A percentile compares a stretch with the other conserved stretches of the same genome.
These are phyloP conservation scores for Eucalyptus brandiana DNA, from an alignment of 345 rosid species.

Conservation along the genomic window DNA sequence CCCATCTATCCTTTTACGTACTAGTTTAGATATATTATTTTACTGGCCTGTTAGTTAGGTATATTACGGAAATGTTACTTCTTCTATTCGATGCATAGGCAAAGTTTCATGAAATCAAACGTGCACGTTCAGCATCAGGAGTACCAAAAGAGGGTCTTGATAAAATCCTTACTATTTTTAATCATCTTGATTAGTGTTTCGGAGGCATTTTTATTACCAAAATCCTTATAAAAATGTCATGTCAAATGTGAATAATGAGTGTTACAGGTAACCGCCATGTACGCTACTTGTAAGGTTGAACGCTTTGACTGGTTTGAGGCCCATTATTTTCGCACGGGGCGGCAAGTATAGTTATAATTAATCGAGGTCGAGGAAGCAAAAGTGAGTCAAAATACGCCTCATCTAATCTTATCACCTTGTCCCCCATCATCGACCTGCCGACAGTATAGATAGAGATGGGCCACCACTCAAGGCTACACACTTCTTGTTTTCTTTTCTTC, in stretches of 20 bases:
- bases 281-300: not conserved
- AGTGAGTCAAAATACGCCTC: not conserved
- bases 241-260: not conserved
- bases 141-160: not conserved
- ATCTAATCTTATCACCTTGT: not conserved
- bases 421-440: not conserved
- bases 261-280: not conserved
- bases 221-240: not conserved
- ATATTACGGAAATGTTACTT: not conserved
- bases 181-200: not conserved
- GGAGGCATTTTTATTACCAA: not conserved
- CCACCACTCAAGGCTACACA: not conserved
- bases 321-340: not conserved
- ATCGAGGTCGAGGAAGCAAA: not conserved
- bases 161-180: not conserved
- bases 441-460: not conserved
- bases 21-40: not conserved
- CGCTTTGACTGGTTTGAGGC: not conserved
- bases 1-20: not conserved
- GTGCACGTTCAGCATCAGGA: not conserved
- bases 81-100: not conserved
- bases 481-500: not conserved
- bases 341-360: not conserved
- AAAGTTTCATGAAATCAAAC: not conserved
- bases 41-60: not conserved